A percentile compares a stretch with the other conserved stretches of the same genome.
phyloP scores from a whole-genome alignment of 2,329 filamentous ascomycete genomes.

The Fusarium coffeatum region DNA sequence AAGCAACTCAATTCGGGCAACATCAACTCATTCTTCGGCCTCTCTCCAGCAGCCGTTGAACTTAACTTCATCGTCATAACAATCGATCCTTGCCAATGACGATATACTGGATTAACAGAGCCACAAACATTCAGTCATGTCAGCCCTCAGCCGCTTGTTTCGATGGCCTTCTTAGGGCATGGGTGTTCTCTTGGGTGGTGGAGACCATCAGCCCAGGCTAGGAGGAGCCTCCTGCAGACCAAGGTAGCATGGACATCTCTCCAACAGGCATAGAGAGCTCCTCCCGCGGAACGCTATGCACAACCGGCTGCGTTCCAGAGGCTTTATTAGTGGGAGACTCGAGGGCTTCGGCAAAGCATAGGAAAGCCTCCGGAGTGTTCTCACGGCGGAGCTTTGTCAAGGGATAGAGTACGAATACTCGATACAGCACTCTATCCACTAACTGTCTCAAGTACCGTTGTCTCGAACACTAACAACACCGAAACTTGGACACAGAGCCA shows the following conservation, averaged over 20 bases:
- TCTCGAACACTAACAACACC: conserved; percentile 32
- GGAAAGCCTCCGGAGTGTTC: conserved; percentile 11
- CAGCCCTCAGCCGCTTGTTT: conserved; percentile 23
- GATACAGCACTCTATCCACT: conserved; percentile 9
- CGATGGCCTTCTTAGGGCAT: conserved; percentile 38
- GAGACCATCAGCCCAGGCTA: conserved; percentile 36
- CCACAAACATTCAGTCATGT: conserved; percentile 9
- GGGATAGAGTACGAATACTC: conserved; percentile 26
- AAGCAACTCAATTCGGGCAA: neutral
- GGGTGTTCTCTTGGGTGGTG: conserved; percentile 29
- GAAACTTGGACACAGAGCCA: conserved; percentile 29
- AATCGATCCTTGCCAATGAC: conserved; percentile 18
- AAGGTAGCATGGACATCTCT: conserved; percentile 21
- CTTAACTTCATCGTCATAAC: conserved; percentile 1
- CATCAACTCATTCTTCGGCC: neutral
- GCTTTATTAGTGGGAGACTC: conserved; percentile 26
- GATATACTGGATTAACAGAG: conserved; percentile 11
- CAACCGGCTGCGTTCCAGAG: conserved; percentile 35
- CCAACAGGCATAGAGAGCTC: conserved; percentile 27
- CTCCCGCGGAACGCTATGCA: conserved; percentile 30
- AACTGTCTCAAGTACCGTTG: conserved; percentile 31
- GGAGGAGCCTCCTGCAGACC: conserved; percentile 37
- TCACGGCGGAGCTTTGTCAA: conserved; percentile 22
- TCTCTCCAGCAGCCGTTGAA: neutral
- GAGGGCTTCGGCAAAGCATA: conserved; percentile 32